A percentile compares a stretch with the other conserved stretches of the same genome.
These are phyloP conservation scores for Mycena kentingensis DNA, from an alignment of 768 basidiomycete species.

Conservation along the genomic window DNA sequence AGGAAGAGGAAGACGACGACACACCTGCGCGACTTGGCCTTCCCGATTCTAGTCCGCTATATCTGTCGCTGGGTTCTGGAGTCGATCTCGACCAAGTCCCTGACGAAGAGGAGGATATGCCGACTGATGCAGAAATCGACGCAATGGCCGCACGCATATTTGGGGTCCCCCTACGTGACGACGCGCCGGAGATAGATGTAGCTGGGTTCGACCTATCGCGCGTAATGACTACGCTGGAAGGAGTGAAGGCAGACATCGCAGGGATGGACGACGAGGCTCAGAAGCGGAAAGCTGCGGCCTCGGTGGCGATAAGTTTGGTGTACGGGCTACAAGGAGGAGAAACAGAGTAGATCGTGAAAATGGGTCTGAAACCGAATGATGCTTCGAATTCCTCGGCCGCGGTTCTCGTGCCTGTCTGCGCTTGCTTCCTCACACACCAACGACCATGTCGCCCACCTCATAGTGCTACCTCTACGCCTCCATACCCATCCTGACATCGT, in stretches of 20 bases:
- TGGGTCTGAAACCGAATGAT: background rate
- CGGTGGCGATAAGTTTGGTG: conserved; percentile 70
- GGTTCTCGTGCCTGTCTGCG: background rate
- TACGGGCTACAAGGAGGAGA: conserved; percentile 60
- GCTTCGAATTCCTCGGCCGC: background rate
- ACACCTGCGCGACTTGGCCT: conserved; percentile 21
- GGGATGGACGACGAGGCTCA: conserved; percentile 64
- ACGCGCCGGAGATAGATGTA: conserved; percentile 34
- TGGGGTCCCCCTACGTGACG: conserved; percentile 29
- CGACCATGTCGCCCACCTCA: background rate
- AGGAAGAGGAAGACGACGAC: conserved; percentile 30
- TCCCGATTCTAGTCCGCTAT: conserved; percentile 33
- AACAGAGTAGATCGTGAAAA: background rate
- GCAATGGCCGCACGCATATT: conserved; percentile 55
- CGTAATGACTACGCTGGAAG: conserved; percentile 62
- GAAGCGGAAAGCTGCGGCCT: conserved; percentile 67
- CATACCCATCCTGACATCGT: too few species aligned
- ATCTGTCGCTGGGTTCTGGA: conserved; percentile 58
- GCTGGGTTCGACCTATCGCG: conserved; percentile 62
- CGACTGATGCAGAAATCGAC: conserved; percentile 50
- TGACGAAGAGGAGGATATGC: conserved; percentile 42
- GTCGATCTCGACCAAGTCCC: conserved; percentile 48
- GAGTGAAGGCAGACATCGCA: conserved; percentile 75
- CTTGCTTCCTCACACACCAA: background rate
- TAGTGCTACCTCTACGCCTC: background rate